Base-by-base conservation (phyloP, 2,329 filamentous ascomycete genomes). In the Purpureocillium takamizusanense region DNA sequence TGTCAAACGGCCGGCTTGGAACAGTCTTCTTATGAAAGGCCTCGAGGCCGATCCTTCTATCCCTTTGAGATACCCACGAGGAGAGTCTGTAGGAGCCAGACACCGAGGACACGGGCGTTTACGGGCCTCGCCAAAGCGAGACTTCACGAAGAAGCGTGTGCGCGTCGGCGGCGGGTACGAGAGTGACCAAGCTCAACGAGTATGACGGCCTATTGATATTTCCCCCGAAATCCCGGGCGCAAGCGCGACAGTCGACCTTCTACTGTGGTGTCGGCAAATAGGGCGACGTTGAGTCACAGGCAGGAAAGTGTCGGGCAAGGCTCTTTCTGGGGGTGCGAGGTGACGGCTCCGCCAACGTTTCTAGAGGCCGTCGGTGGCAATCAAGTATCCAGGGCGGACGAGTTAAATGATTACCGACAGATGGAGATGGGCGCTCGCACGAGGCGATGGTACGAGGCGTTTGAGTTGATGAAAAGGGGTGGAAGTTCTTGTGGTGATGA, bases 161-260 rank as follows among this genome's bases (percentile, higher is more conserved):
- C 25, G 38, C 37, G 39, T 36, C 37, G 6, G 21, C 21, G 21
- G 43, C 36, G 38, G 44, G 45, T 46, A 47, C 45, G 45, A 44
- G 37, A 41, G 38, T 30, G 37, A 25, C 31, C 33, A 36, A 29
- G 40, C 38, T 30, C 41, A 39, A 29, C 40, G 29, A 40, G 45
- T 49, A 50, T 43, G 44, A 30, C 36, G 38, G 39, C 34, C 33
- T 44, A 31, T 38, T 33, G 18, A 31, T 18, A 17, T 28, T 33
- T 21, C 36, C 14, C 33, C 15, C 25, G 18, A 14, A n/a, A 18
- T 14, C 9, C 27, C 31, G 27, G 17, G 32, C 31, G 31, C 32
- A 31, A 23, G 31, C 17, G 35, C 35, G 35, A 37, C 13, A 15
- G n/a, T 37, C 35, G 28, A 16, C 13, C 15, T 18, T 37, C 30